Conservation (phyloP, 257 asterid genomes). For the Solanum sejunctum region DNA sequence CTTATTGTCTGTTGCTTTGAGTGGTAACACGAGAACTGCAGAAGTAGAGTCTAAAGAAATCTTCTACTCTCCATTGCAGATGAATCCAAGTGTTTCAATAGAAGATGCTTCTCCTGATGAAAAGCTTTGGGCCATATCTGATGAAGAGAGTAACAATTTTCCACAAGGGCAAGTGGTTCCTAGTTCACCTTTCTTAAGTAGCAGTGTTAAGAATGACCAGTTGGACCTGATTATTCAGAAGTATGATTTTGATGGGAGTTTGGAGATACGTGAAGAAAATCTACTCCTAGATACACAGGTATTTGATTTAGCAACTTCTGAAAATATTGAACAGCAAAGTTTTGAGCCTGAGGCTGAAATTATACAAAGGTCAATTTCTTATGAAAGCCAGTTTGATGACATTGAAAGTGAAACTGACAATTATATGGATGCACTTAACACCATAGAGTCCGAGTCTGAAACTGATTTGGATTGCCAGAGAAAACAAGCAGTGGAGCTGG, state of each 20-base stretch:
- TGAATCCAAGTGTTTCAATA: background rate
- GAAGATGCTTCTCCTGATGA: slow-evolving; percentile 1
- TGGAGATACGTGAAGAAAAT: slow-evolving; percentile 22
- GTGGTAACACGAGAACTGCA: background rate
- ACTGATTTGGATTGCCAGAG: slow-evolving; percentile 48
- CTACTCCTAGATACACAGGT: slow-evolving; percentile 17
- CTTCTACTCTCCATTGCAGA: background rate
- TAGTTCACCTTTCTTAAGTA: background rate
- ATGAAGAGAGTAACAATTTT: background rate
- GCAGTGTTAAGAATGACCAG: slow-evolving; percentile 24
- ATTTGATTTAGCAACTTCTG: slow-evolving; percentile 17
- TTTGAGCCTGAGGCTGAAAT: background rate
- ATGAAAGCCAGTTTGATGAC: slow-evolving; percentile 10
- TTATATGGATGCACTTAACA: slow-evolving; percentile 88
- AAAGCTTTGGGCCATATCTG: slow-evolving; percentile 5
- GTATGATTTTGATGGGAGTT: slow-evolving; percentile 23
- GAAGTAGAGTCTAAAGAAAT: background rate
- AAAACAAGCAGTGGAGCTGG: slow-evolving; percentile 30
- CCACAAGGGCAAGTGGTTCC: background rate
- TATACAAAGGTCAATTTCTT: background rate
- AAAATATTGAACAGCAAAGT: slow-evolving; percentile 2
- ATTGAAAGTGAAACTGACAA: slow-evolving; percentile 58
- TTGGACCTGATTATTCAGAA: slow-evolving; percentile 14
- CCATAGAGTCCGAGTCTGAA: slow-evolving; percentile 72
- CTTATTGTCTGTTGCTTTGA: background rate